Evolutionary conservation across 495 filamentous ascomycete species (phyloP).

Genomic region (Melanomma pulvis-pyrius): DNA sequence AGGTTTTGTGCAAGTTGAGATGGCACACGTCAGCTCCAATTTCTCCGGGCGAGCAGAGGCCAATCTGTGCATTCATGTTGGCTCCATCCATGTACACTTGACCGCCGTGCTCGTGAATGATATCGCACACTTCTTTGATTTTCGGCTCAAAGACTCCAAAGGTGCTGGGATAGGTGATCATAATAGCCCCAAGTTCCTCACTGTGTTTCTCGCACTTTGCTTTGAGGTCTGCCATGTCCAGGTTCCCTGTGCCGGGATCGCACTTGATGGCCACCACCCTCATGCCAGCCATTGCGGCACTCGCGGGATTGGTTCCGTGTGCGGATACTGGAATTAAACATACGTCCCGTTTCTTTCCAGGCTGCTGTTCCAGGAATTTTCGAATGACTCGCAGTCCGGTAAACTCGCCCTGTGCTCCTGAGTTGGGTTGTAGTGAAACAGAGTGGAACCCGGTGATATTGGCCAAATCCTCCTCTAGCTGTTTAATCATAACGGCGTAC

Average conservation of each 20-base stretch:
- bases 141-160: conserved; percentile 95
- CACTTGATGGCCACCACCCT: conserved; percentile 93
- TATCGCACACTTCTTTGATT: conserved; percentile 80
- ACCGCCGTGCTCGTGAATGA: conserved; percentile 87
- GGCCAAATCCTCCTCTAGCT: conserved; percentile 75
- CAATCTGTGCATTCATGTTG: conserved; percentile 99
- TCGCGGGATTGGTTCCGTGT: conserved; percentile 96
- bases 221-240: conserved; percentile 84
- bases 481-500: conserved; percentile 69
- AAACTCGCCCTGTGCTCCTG: conserved; percentile 96
- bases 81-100: conserved; percentile 99
- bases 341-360: conserved; percentile 75
- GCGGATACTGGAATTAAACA: conserved; percentile 97
- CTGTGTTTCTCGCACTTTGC: conserved; percentile 86
- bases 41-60: conserved; percentile 93
- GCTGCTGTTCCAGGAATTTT: conserved; percentile 72
- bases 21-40: conserved; percentile 99
- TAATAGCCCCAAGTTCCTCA: conserved; percentile 87
- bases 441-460: conserved; percentile 90
- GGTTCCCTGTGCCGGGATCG: conserved; percentile 81
- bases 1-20: conserved; percentile 97
- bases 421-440: conserved; percentile 93
- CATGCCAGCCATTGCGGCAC: conserved; percentile 97
- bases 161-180: conserved; percentile 98
- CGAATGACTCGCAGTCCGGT: conserved; percentile 91